Evolutionary conservation across 1,284 basidiomycete species (phyloP).

Genomic region (Coriolopsis trogii): DNA sequence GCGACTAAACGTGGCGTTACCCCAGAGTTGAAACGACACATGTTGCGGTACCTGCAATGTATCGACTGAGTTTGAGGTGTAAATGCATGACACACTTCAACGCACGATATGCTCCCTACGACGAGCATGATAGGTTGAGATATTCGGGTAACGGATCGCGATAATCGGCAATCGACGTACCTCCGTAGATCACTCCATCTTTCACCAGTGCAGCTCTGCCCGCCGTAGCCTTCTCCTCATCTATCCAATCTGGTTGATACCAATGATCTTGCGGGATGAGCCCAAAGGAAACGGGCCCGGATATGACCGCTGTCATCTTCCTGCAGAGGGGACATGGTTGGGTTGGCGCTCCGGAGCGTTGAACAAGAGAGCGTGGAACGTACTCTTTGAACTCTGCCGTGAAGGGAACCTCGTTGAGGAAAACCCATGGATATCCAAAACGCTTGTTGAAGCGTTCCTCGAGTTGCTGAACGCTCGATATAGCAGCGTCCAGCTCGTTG

Average conservation of each 20-base stretch:
- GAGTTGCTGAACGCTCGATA: constrained; percentile 57
- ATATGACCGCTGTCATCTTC: constrained; percentile 40
- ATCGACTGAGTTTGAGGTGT: constrained; percentile 6
- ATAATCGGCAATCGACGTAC: too few relatives aligned
- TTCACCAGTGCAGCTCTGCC: constrained; percentile 73
- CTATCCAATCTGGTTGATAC: constrained; percentile 85
- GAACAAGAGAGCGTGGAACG: constrained; percentile 12
- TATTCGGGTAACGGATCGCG: too few relatives aligned
- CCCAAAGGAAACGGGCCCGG: constrained; percentile 45
- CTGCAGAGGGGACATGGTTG: constrained; percentile 27
- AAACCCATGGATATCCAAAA: constrained; percentile 71
- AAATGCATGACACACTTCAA: constrained; percentile 1
- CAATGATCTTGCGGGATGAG: constrained; percentile 71
- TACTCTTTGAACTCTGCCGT: constrained; percentile 71
- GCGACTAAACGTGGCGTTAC: constrained; percentile 35
- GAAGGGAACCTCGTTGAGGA: constrained; percentile 76
- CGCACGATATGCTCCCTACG: constrained; percentile 26
- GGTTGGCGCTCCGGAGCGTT: neutral
- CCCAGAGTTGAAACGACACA: constrained; percentile 69
- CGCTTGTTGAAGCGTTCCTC: constrained; percentile 71
- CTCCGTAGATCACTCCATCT: constrained; percentile 86
- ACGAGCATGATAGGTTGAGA: constrained; percentile 34
- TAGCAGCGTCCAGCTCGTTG: constrained; percentile 62
- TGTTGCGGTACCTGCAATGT: constrained; percentile 42
- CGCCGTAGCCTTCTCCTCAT: constrained; percentile 74